phyloP scores from a whole-genome alignment of 164 flowering plant genomes.

The Euptelea pleiosperma region DNA sequence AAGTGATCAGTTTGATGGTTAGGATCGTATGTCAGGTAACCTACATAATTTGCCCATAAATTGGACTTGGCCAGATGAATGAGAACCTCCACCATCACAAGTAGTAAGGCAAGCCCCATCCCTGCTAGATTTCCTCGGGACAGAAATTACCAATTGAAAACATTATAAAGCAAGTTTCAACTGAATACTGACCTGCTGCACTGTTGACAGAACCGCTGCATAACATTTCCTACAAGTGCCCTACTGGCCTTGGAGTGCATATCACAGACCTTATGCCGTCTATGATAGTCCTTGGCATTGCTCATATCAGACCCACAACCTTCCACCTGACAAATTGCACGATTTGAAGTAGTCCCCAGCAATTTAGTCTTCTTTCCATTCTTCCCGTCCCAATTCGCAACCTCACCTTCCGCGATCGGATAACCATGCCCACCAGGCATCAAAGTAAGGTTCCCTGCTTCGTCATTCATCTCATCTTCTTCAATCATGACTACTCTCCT shows the following conservation, averaged over 20 bases:
- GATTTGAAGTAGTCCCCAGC: slow-evolving; percentile 37
- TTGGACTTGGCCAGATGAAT: too few species aligned
- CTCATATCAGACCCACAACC: slow-evolving; percentile 74
- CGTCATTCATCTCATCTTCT: slow-evolving; percentile 42
- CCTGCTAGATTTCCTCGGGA: background rate
- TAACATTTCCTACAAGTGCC: slow-evolving; percentile 69
- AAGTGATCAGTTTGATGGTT: too few species aligned
- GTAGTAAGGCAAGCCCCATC: too few species aligned
- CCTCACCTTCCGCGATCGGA: slow-evolving; percentile 35
- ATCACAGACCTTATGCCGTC: slow-evolving; percentile 92
- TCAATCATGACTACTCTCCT: slow-evolving; percentile 49
- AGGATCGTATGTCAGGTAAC: too few species aligned
- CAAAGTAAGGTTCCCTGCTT: slow-evolving; percentile 50
- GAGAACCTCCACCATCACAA: too few species aligned
- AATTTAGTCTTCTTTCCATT: slow-evolving; percentile 61
- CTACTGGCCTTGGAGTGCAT: slow-evolving; percentile 76
- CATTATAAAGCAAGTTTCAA: background rate
- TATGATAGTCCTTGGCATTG: slow-evolving; percentile 78
- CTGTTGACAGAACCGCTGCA: slow-evolving; percentile 99
- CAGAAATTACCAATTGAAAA: background rate
- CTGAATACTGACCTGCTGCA: slow-evolving; percentile 72
- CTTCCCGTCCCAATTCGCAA: slow-evolving; percentile 39
- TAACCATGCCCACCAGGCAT: slow-evolving; percentile 65
- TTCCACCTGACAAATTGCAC: slow-evolving; percentile 84
- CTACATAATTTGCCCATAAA: too few species aligned